A percentile compares a stretch with the other conserved stretches of the same genome.
Conservation (phyloP, 1,284 basidiomycete species). For the Tylopilus orsonianus region DNA sequence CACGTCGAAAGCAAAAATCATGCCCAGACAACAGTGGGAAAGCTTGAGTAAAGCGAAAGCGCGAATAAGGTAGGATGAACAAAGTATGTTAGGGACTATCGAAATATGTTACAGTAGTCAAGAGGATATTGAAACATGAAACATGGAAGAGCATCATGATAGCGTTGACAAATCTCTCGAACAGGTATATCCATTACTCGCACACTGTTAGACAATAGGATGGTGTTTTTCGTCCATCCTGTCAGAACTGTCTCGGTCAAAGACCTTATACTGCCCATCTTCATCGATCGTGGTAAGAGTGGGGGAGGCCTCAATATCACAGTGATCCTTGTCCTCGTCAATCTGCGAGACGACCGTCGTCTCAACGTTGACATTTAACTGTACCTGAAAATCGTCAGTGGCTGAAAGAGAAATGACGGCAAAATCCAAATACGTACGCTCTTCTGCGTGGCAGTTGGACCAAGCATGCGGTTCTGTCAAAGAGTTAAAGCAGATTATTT, state of each 20-base stretch:
- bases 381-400: conserved; percentile 3
- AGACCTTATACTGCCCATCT: conserved; percentile 16
- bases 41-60: conserved; percentile 9
- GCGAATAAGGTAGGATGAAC: conserved; percentile 4
- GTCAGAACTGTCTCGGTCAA: conserved; percentile 28
- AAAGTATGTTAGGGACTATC: not conserved
- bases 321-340: conserved; percentile 26
- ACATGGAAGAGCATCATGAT: not conserved
- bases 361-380: conserved; percentile 37
- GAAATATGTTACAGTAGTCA: conserved; percentile 11
- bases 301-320: conserved; percentile 24
- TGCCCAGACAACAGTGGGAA: not conserved
- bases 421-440: conserved; percentile 14
- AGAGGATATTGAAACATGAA: not conserved
- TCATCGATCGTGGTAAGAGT: conserved; percentile 25
- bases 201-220: conserved; percentile 15
- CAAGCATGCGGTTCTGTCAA: conserved; percentile 29
- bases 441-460: conserved; percentile 18
- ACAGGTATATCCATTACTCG: conserved; percentile 15
- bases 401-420: not conserved
- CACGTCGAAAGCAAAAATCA: not conserved
- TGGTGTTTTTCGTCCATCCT: conserved; percentile 24
- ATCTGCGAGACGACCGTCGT: conserved; percentile 35
- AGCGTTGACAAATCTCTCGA: not conserved
- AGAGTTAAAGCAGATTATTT: no score